A percentile compares a stretch with the other conserved stretches of the same genome.
These are phyloP conservation scores for Kitagawia praeruptora DNA, from an alignment of 129 eudicot genomes.

Conservation along the genomic window DNA sequence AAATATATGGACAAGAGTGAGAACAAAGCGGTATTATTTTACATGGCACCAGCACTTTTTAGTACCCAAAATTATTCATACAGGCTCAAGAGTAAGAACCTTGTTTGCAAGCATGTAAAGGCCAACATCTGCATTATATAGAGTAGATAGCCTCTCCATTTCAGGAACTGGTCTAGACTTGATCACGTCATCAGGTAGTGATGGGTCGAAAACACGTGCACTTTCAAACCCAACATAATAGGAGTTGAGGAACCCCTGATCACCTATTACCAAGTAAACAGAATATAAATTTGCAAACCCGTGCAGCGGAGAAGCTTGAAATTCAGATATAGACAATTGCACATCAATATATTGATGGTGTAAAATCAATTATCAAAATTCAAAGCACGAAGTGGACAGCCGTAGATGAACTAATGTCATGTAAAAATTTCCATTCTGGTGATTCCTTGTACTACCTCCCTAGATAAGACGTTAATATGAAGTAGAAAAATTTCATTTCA, in stretches of 20 bases:
- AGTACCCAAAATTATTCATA: neutral
- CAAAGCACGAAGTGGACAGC: neutral
- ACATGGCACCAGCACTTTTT: neutral
- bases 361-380: neutral
- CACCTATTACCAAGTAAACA: constrained; percentile 44
- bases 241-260: constrained; percentile 95
- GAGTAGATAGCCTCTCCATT: constrained; percentile 96
- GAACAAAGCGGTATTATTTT: neutral
- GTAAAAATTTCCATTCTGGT: too few relatives aligned
- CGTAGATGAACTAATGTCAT: neutral
- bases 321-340: neutral
- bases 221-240: constrained; percentile 78
- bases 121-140: constrained; percentile 99
- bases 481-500: neutral
- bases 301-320: neutral
- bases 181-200: constrained; percentile 40
- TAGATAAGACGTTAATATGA: neutral
- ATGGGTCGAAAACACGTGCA: constrained; percentile 85
- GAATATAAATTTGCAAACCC: neutral
- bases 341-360: neutral
- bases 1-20: neutral
- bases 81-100: constrained; percentile 28
- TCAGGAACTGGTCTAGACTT: constrained; percentile 74
- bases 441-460: neutral
- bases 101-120: constrained; percentile 99